These are phyloP conservation scores for Lecanosticta acicola DNA, from an alignment of 2,329 filamentous ascomycete genomes.

Conservation along the genomic window DNA sequence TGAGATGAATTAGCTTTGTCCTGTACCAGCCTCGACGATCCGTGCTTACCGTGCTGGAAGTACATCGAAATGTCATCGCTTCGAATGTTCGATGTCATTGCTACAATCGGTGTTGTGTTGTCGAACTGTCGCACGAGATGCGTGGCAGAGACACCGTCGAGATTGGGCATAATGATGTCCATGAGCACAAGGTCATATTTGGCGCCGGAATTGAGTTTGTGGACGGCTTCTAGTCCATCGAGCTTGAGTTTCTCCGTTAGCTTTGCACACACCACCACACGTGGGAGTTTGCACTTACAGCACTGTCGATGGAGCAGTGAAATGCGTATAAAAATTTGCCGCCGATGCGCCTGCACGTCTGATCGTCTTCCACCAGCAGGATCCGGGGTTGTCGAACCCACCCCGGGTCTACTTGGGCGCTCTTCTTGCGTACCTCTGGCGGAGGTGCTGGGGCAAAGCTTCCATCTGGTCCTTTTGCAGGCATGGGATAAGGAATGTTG, in stretches of 20 bases:
- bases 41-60: conserved; percentile 78
- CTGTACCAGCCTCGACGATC: not conserved
- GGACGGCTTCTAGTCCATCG: conserved; percentile 86
- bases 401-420: conserved; percentile 55
- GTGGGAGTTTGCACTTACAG: conserved; percentile 44
- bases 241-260: conserved; percentile 48
- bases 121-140: conserved; percentile 87
- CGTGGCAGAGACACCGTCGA: conserved; percentile 91
- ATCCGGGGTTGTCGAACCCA: conserved; percentile 70
- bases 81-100: conserved; percentile 97
- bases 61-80: conserved; percentile 96
- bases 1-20: conserved; percentile 34
- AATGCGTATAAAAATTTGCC: conserved; percentile 63
- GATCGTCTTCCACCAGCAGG: conserved; percentile 79
- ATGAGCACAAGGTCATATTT: conserved; percentile 57
- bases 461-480: conserved; percentile 55
- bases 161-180: conserved; percentile 86
- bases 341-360: conserved; percentile 60
- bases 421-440: conserved; percentile 56
- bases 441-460: conserved; percentile 38
- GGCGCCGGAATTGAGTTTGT: conserved; percentile 64
- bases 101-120: conserved; percentile 78
- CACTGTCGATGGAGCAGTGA: conserved; percentile 57
- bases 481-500: conserved; percentile 83
- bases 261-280: not conserved